A percentile compares a stretch with the other conserved stretches of the same genome.
Conservation (phyloP, 495 filamentous ascomycete genomes). For the Evernia prunastri region DNA sequence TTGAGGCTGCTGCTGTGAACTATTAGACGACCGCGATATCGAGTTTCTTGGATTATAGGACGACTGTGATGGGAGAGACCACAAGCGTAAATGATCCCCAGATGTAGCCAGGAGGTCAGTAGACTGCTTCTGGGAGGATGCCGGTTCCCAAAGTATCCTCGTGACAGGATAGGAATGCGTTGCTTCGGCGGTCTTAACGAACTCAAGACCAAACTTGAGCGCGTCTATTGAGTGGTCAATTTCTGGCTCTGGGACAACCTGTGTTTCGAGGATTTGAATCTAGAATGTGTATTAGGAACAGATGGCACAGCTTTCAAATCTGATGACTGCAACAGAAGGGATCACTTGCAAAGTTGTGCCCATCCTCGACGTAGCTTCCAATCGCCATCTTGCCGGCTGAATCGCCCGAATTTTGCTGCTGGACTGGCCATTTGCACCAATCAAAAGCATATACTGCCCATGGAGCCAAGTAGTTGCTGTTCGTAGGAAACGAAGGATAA, state of each 20-base stretch:
- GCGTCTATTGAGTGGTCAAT: conserved; percentile 56
- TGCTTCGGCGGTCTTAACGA: conserved; percentile 91
- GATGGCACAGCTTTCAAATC: conserved; percentile 21
- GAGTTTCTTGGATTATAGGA: conserved; percentile 59
- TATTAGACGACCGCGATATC: conserved; percentile 62
- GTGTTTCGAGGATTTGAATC: conserved; percentile 96
- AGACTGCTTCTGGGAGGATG: conserved; percentile 91
- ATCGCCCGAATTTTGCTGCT: conserved; percentile 49
- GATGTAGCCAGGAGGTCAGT: conserved; percentile 96
- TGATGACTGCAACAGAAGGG: neutral
- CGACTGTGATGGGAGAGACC: conserved; percentile 68
- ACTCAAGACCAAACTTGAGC: conserved; percentile 74
- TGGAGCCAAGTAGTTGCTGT: conserved; percentile 87
- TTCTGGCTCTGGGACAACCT: conserved; percentile 62
- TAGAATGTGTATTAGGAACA: conserved; percentile 31
- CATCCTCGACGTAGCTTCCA: conserved; percentile 94
- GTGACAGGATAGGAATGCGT: conserved; percentile 98
- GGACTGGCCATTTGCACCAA: conserved; percentile 98
- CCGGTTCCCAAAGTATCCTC: conserved; percentile 92
- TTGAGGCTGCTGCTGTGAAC: conserved; percentile 58
- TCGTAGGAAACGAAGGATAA: conserved; percentile 50
- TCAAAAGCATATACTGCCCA: conserved; percentile 96
- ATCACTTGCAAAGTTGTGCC: conserved; percentile 82
- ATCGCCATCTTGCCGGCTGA: conserved; percentile 87
- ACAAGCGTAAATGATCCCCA: conserved; percentile 90